These are phyloP conservation scores for Plasmodium cynomolgi DNA, from an alignment of 169 alveolate species.

Conservation along the genomic window DNA sequence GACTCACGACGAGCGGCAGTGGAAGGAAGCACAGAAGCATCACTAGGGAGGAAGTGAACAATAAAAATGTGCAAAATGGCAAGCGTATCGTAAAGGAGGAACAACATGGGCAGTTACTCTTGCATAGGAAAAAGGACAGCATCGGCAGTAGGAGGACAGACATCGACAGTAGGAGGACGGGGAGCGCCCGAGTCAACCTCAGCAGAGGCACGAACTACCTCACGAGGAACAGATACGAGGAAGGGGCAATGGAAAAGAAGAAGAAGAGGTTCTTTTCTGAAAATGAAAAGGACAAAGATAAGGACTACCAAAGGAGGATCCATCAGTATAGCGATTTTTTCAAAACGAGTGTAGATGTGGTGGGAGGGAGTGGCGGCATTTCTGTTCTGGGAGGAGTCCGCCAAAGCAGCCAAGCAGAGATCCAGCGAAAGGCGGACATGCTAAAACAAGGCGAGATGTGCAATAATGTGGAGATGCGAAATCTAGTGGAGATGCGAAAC, in stretches of 20 bases:
- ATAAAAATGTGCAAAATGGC: background rate
- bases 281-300: conserved; percentile 14
- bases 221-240: conserved; percentile 3
- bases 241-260: background rate
- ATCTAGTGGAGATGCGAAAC: background rate
- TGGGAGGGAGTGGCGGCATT: background rate
- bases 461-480: no score
- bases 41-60: background rate
- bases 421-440: background rate
- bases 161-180: background rate
- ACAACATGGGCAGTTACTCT: background rate
- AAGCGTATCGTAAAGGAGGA: background rate
- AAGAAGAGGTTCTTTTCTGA: conserved; percentile 18
- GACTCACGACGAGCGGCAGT: background rate
- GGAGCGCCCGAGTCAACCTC: background rate
- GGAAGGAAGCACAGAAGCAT: background rate
- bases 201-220: background rate
- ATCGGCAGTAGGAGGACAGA: background rate
- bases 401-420: background rate
- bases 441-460: no score
- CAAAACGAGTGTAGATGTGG: background rate
- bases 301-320: conserved; percentile 9
- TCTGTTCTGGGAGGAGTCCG: background rate
- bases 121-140: background rate
- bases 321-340: conserved; percentile 11